These are phyloP conservation scores for Pleurotus eryngii DNA, from an alignment of 768 basidiomycete species.

Conservation along the genomic window DNA sequence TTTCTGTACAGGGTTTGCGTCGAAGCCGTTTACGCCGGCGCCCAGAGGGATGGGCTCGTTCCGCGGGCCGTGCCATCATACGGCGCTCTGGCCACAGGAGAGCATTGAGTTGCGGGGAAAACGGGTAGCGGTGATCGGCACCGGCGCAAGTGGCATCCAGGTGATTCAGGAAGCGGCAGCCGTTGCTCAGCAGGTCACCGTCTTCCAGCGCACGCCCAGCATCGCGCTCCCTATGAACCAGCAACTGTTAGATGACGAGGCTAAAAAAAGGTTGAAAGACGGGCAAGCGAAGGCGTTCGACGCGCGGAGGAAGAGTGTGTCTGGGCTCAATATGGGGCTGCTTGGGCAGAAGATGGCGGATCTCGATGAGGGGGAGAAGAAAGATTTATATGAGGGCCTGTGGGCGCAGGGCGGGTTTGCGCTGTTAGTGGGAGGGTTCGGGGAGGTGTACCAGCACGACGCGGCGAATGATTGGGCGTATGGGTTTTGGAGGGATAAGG, in stretches of 20 bases:
- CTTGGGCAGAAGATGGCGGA: neutral
- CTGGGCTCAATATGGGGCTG: neutral
- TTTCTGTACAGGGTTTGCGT: conserved; percentile 15
- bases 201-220: conserved; percentile 39
- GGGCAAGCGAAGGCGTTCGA: conserved; percentile 12
- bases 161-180: conserved; percentile 20
- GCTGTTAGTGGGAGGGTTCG: conserved; percentile 15
- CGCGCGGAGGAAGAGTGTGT: conserved; percentile 5
- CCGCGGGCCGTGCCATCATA: conserved; percentile 19
- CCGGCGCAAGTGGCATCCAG: conserved; percentile 24
- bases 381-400: conserved; percentile 13
- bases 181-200: conserved; percentile 18
- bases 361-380: conserved; percentile 3
- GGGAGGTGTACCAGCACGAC: conserved; percentile 15
- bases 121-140: conserved; percentile 23
- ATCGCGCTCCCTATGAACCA: conserved; percentile 49
- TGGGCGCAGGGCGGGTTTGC: conserved; percentile 19
- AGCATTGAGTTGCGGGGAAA: conserved; percentile 18
- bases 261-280: conserved; percentile 12
- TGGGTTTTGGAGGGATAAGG: conserved; percentile 22
- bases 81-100: conserved; percentile 19
- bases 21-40: conserved; percentile 3
- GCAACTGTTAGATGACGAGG: conserved; percentile 50
- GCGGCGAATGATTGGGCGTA: conserved; percentile 18
- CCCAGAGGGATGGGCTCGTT: no score